Percentiles rank a stretch among this genome's conserved stretches.
phyloP scores from a whole-genome alignment of 345 rosid genomes.

The Noccaea bulbosa region DNA sequence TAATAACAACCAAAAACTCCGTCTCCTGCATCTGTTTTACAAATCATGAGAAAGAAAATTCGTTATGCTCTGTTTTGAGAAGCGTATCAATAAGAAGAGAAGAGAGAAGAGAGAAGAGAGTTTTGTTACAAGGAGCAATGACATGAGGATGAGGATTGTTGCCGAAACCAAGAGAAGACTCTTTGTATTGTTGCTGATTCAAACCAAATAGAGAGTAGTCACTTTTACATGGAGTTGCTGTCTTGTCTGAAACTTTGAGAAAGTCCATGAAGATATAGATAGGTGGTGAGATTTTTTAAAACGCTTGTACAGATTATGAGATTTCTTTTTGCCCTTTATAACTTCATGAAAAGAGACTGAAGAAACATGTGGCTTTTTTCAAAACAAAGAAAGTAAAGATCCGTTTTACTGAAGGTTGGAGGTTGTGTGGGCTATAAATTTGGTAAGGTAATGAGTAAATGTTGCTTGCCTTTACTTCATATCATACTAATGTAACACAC shows the following conservation, averaged over 20 bases:
- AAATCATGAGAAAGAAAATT: slow-evolving; percentile 2
- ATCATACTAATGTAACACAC: slow-evolving; percentile 21
- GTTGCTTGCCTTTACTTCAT: slow-evolving; percentile 33
- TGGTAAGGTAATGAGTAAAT: slow-evolving; percentile 30
- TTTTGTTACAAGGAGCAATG: slow-evolving; percentile 38
- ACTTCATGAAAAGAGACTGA: slow-evolving; percentile 16
- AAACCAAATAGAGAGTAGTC: slow-evolving; percentile 38
- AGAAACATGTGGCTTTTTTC: slow-evolving; percentile 29
- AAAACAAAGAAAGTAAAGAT: slow-evolving; percentile 34
- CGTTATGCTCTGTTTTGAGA: slow-evolving; percentile 9
- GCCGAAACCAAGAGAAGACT: slow-evolving; percentile 29
- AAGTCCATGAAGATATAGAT: slow-evolving; percentile 43
- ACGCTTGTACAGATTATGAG: slow-evolving; percentile 14
- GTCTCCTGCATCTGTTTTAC: slow-evolving; percentile 37
- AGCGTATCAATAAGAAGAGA: neutral
- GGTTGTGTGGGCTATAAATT: slow-evolving; percentile 27
- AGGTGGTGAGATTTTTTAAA: slow-evolving; percentile 17
- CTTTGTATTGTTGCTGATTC: slow-evolving; percentile 43
- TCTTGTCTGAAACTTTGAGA: slow-evolving; percentile 52
- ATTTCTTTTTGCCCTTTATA: neutral
- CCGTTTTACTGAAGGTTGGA: slow-evolving; percentile 22
- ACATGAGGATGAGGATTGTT: slow-evolving; percentile 35
- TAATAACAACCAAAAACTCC: slow-evolving; percentile 40
- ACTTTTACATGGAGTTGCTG: slow-evolving; percentile 42
- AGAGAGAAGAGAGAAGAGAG: slow-evolving; percentile 4